Conservation (phyloP, 371 early-diverging fungal genomes). For the Lichtheimia ornata region DNA sequence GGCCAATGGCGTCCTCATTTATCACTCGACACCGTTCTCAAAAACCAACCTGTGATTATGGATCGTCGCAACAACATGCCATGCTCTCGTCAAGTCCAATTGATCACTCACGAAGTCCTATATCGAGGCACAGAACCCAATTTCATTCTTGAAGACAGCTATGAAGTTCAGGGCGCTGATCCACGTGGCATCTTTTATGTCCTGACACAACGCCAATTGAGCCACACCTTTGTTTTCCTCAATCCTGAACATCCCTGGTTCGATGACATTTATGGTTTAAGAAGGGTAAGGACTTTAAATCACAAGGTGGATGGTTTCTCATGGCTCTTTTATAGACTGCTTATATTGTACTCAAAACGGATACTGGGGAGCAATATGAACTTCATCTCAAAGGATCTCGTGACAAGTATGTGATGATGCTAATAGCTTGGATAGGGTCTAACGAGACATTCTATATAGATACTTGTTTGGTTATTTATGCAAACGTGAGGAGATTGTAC, state of each 20-base stretch:
- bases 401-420: conserved; percentile 53
- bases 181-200: conserved; percentile 67
- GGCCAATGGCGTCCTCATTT: conserved; percentile 26
- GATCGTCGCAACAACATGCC: conserved; percentile 4
- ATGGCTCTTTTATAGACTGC: conserved; percentile 40
- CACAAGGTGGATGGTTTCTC: background rate
- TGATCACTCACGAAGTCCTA: conserved; percentile 28
- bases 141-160: conserved; percentile 55
- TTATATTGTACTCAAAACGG: conserved; percentile 50
- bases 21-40: conserved; percentile 24
- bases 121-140: conserved; percentile 41
- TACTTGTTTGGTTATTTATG: conserved; percentile 71
- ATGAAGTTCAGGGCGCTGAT: conserved; percentile 56
- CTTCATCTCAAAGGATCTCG: conserved; percentile 71
- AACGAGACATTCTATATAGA: conserved; percentile 5
- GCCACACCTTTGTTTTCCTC: conserved; percentile 64
- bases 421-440: background rate
- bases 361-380: conserved; percentile 63
- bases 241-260: conserved; percentile 62
- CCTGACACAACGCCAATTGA: conserved; percentile 54
- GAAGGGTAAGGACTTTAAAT: conserved; percentile 34
- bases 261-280: conserved; percentile 46
- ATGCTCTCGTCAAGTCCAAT: conserved; percentile 13
- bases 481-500: conserved; percentile 57
- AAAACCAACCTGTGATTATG: conserved; percentile 17